These are phyloP conservation scores for Chaetoceros tenuissimus DNA, from an alignment of 108 stramenopile species.

Conservation along the genomic window DNA sequence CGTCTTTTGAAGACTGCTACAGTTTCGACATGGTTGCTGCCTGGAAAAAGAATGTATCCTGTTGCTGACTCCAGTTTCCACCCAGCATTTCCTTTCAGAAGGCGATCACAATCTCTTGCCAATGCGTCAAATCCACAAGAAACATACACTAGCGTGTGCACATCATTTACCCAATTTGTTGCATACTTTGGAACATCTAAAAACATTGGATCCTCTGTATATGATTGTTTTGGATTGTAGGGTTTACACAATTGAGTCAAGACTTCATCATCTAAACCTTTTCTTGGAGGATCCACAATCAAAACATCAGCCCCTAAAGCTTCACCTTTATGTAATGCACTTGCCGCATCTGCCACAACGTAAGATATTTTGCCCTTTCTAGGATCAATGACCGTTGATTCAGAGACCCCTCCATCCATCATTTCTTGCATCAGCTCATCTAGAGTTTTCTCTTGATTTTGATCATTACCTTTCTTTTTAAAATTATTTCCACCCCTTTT, in stretches of 20 bases:
- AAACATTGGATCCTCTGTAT: constrained; percentile 40
- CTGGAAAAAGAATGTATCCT: constrained; percentile 93
- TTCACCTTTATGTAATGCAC: constrained; percentile 73
- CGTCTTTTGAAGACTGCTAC: constrained; percentile 77
- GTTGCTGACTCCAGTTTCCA: constrained; percentile 86
- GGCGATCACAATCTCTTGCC: constrained; percentile 75
- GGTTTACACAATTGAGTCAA: constrained; percentile 65
- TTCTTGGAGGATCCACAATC: constrained; percentile 94
- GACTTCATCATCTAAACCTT: constrained; percentile 83
- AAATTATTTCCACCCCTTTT: constrained; percentile 6
- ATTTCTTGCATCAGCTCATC: constrained; percentile 29
- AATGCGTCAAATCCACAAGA: constrained; percentile 97
- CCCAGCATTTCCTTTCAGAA: constrained; percentile 61
- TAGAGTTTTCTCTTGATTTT: constrained; percentile 6
- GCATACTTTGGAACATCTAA: constrained; percentile 41
- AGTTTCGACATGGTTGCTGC: constrained; percentile 93
- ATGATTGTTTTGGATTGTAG: constrained; percentile 52
- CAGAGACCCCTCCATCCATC: constrained; percentile 8
- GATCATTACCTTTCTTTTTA: constrained; percentile 7
- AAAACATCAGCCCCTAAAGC: constrained; percentile 84
- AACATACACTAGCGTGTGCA: constrained; percentile 87
- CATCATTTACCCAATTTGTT: constrained; percentile 66
- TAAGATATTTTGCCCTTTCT: constrained; percentile 38
- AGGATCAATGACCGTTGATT: too few species aligned
- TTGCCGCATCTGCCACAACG: constrained; percentile 58